Base-by-base conservation (phyloP, 495 filamentous ascomycete species). In the Letharia columbiana region DNA sequence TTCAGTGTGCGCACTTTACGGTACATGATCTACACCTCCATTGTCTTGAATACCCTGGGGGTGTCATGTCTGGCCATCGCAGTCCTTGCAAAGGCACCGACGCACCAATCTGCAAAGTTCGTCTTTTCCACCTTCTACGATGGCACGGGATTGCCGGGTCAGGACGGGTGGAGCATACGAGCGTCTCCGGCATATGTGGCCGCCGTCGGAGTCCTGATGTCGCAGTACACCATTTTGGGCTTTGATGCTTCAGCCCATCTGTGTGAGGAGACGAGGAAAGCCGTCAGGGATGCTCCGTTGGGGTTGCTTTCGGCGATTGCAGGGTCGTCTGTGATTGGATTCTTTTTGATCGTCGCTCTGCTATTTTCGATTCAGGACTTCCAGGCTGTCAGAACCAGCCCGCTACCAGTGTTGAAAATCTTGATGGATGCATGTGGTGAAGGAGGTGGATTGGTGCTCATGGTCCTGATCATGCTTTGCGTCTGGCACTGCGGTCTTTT, bases 401-500 rank as follows among this genome's bases (percentile, higher is more conserved):
- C 73, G 0, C 80, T 84, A 66, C 83, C 83, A 0, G 81, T 85
- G 17, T 70, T 86, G 17, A 78, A 82, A 68, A 85, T 86, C 40
- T 75, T 85, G 37, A 75, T 80, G 6, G 83, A 86, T 70, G 72
- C 82, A 18, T 81, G 79, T 39, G 82, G 83, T 2, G 75, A 79
- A 60, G 68, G 80, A 42, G 82, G 83, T 8, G 83, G 82, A n/a
- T 71, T 85, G 12, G 83, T 77, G 8, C 65, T 85, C 56, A 83
- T 86, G 71, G 76, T 76, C 10, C 66, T 85, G 35, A 79, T 85
- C 64, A 83, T 86, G 73, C 71, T 85, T 15, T 85, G 83, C 49
- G 76, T 84, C 8, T 86, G 83, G 83, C 83, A 86, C 65, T 84
- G 82, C 64, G 83, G 83, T 1, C 74, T 86, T 2, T 86, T 85